Percentiles rank a stretch among this genome's conserved stretches.
These are phyloP conservation scores for Pelargonium fulgidum DNA, from an alignment of 441 rosid genomes.

Conservation along the genomic window DNA sequence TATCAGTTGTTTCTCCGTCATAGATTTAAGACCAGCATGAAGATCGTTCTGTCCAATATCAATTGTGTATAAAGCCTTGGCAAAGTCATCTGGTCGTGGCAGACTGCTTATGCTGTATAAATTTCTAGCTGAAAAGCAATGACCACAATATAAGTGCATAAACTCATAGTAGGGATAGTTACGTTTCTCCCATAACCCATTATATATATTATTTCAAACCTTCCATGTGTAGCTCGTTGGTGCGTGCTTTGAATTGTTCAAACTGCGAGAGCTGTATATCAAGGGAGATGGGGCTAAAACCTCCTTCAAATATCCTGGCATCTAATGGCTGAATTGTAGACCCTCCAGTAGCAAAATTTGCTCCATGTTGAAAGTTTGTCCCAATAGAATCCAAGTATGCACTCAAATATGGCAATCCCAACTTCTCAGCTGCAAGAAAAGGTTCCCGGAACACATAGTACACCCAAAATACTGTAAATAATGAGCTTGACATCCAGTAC, in stretches of 20 bases:
- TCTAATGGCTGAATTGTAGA: slow-evolving; percentile 25
- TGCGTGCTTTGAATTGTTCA: slow-evolving; percentile 29
- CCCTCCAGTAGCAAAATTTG: slow-evolving; percentile 34
- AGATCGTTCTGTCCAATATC: slow-evolving; percentile 39
- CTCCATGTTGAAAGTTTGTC: slow-evolving; percentile 28
- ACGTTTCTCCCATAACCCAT: background rate
- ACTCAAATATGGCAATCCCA: slow-evolving; percentile 28
- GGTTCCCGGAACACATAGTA: slow-evolving; percentile 10
- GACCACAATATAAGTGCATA: too few relatives aligned
- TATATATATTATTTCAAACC: slow-evolving; percentile 16
- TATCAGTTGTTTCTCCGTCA: slow-evolving; percentile 20
- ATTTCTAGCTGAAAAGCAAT: slow-evolving; percentile 12
- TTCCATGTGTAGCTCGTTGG: slow-evolving; percentile 20
- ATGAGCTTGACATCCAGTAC: too few relatives aligned
- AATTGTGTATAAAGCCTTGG: slow-evolving; percentile 31
- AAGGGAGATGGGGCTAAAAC: slow-evolving; percentile 32
- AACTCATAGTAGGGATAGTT: too few relatives aligned
- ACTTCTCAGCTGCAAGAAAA: slow-evolving; percentile 27
- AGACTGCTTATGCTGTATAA: slow-evolving; percentile 17
- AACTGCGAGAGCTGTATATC: slow-evolving; percentile 34
- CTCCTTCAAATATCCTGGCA: slow-evolving; percentile 14
- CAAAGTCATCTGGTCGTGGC: slow-evolving; percentile 28
- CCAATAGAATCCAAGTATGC: slow-evolving; percentile 35
- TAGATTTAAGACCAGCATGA: slow-evolving; percentile 12
- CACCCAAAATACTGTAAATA: too few relatives aligned